Evolutionary conservation across 768 basidiomycete genomes (phyloP).

Genomic region (Cystobasidium ongulense): DNA sequence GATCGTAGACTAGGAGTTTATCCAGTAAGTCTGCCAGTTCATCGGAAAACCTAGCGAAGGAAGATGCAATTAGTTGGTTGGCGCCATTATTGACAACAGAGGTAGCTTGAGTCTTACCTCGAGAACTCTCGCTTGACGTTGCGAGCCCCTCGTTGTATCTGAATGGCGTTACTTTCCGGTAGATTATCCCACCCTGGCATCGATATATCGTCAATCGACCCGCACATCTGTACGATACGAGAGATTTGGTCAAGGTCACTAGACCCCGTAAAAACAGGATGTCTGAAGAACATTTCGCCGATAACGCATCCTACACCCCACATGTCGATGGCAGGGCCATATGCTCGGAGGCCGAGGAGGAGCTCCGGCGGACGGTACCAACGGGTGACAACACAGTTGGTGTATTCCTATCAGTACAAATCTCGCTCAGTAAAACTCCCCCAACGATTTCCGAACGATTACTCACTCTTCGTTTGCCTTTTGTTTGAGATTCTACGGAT

Average conservation of each 20-base stretch:
- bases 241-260: constrained; percentile 87
- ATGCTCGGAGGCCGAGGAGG: constrained; percentile 74
- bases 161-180: constrained; percentile 35
- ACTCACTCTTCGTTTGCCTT: constrained; percentile 23
- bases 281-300: constrained; percentile 87
- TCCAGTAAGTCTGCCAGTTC: constrained; percentile 63
- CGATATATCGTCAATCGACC: constrained; percentile 55
- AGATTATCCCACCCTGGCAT: constrained; percentile 47
- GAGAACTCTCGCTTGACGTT: constrained; percentile 21
- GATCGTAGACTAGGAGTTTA: constrained; percentile 72
- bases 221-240: constrained; percentile 82
- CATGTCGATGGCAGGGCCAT: constrained; percentile 89
- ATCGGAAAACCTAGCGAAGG: constrained; percentile 13
- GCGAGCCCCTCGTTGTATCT: neutral
- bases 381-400: constrained; percentile 86
- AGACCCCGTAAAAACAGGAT: constrained; percentile 76
- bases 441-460: no score
- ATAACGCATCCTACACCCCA: constrained; percentile 98
- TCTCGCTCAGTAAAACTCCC: no score
- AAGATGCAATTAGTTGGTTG: neutral
- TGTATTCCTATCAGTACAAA: constrained; percentile 65
- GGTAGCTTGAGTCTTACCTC: neutral
- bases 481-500: constrained; percentile 31
- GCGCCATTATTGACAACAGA: neutral
- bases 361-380: constrained; percentile 95